These are phyloP conservation scores for Suhomyces yuchorum DNA, from an alignment of 1,139 yeast genomes.

Conservation along the genomic window DNA sequence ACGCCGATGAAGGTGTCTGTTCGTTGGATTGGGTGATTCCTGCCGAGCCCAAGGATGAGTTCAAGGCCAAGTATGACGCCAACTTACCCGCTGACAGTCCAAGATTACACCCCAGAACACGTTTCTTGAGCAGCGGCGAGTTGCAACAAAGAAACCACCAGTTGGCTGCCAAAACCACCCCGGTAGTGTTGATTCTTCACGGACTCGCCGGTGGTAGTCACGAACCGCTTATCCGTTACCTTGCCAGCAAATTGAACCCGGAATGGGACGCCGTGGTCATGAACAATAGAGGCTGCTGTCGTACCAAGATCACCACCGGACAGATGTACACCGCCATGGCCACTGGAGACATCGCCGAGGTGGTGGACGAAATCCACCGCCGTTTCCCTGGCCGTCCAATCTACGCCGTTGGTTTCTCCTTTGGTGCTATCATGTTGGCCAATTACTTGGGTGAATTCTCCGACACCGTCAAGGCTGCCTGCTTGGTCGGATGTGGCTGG, in stretches of 20 bases:
- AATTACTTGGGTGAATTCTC: constrained; percentile 55
- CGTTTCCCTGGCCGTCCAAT: constrained; percentile 73
- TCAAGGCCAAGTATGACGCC: constrained; percentile 50
- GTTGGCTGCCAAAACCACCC: constrained; percentile 36
- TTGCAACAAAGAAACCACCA: constrained; percentile 19
- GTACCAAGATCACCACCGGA: constrained; percentile 76
- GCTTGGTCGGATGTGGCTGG: constrained; percentile 44
- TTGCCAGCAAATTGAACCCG: constrained; percentile 38
- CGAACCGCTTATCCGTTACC: constrained; percentile 79
- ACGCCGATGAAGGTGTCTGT: constrained; percentile 66
- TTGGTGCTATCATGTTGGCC: constrained; percentile 64
- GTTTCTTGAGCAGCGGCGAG: constrained; percentile 59
- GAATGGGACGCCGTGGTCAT: constrained; percentile 68
- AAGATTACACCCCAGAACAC: constrained; percentile 72
- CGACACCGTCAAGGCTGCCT: constrained; percentile 62
- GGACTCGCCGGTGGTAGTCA: constrained; percentile 94
- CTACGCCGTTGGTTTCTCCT: constrained; percentile 79
- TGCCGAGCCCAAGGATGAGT: constrained; percentile 50
- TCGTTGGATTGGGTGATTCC: constrained; percentile 77
- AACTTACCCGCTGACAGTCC: constrained; percentile 73
- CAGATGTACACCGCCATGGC: constrained; percentile 73
- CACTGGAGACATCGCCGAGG: constrained; percentile 70
- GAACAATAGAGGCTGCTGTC: constrained; percentile 85
- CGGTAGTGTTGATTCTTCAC: constrained; percentile 72
- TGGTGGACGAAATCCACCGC: constrained; percentile 52